Percentiles rank a stretch among this genome's conserved stretches.
These are phyloP conservation scores for Debaryomyces hansenii DNA, from an alignment of 805 yeast species.

Conservation along the genomic window DNA sequence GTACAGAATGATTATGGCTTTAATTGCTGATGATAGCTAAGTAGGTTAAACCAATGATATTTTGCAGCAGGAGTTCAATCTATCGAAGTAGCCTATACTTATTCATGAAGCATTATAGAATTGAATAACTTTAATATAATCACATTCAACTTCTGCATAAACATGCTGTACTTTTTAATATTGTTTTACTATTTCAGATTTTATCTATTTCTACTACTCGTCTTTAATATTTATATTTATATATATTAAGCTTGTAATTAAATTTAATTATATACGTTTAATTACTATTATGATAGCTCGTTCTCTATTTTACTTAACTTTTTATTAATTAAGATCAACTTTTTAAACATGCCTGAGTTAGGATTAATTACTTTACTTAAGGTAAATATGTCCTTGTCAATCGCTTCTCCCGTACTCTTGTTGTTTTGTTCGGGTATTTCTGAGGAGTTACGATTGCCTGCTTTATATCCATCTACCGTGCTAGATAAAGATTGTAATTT, in stretches of 20 bases:
- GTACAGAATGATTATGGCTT: conserved; percentile 93
- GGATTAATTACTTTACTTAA: conserved; percentile 23
- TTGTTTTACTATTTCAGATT: neutral
- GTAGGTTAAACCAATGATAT: neutral
- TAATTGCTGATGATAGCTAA: conserved; percentile 61
- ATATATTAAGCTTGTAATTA: neutral
- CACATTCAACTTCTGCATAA: neutral
- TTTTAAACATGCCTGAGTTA: conserved; percentile 20
- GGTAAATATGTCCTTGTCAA: conserved; percentile 8
- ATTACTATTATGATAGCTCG: conserved; percentile 6
- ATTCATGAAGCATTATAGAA: neutral
- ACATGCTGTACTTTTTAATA: neutral
- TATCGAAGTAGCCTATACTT: neutral
- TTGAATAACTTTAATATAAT: neutral
- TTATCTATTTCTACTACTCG: conserved; percentile 1
- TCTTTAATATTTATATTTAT: neutral
- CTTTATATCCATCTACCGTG: neutral
- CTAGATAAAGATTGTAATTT: conserved; percentile 6
- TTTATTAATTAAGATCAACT: conserved; percentile 22
- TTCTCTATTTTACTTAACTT: conserved; percentile 18
- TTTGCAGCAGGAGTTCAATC: too few species aligned
- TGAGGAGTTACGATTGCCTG: neutral
- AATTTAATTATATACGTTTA: neutral
- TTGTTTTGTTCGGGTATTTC: neutral
- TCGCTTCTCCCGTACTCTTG: conserved; percentile 1